Percentiles rank a stretch among this genome's conserved stretches.
phyloP scores from a whole-genome alignment of 768 basidiomycete genomes.

The Suillus subalutaceus region DNA sequence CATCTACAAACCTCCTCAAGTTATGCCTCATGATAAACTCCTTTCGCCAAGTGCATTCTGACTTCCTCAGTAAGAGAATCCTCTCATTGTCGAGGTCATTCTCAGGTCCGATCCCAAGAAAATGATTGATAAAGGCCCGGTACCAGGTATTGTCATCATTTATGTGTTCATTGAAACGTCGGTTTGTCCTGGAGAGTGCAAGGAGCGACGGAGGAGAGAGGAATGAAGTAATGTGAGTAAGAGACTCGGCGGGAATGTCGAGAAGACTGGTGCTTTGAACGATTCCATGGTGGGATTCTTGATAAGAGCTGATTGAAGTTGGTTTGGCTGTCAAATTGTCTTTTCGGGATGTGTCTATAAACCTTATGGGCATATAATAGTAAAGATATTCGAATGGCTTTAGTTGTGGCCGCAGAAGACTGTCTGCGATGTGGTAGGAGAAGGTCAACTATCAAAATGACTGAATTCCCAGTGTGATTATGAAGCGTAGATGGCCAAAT shows the following conservation, averaged over 20 bases:
- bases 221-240: constrained; percentile 75
- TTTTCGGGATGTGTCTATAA: constrained; percentile 44
- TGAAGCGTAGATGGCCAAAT: too few relatives aligned
- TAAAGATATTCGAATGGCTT: constrained; percentile 16
- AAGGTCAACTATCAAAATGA: constrained; percentile 2
- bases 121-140: constrained; percentile 70
- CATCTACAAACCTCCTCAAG: constrained; percentile 50
- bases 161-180: constrained; percentile 62
- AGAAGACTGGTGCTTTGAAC: constrained; percentile 38
- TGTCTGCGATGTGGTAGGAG: constrained; percentile 22
- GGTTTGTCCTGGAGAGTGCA: constrained; percentile 56
- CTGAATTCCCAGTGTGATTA: background rate
- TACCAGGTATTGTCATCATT: constrained; percentile 81
- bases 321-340: constrained; percentile 35
- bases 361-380: constrained; percentile 73
- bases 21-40: constrained; percentile 66
- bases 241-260: constrained; percentile 67
- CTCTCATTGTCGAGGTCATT: constrained; percentile 48
- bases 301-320: constrained; percentile 25
- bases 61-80: constrained; percentile 56
- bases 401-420: constrained; percentile 25
- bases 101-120: constrained; percentile 69
- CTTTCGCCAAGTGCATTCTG: constrained; percentile 64
- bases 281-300: constrained; percentile 54
- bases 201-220: constrained; percentile 67